These are phyloP conservation scores for Vitis rotundifolia DNA, from an alignment of 164 flowering plant genomes.

Conservation along the genomic window DNA sequence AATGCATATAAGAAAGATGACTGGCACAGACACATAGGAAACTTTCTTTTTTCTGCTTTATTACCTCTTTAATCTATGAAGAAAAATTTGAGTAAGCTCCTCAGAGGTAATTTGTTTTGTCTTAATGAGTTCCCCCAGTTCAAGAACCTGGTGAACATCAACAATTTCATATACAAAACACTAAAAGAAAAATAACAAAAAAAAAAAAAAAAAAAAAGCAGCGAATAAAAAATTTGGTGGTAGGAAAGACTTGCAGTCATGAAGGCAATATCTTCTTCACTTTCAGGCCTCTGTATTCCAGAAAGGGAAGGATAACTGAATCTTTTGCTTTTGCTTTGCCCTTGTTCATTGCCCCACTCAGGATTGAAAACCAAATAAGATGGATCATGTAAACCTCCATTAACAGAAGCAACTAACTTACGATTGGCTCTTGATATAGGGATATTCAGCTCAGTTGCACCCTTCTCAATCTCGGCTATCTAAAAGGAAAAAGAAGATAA, in stretches of 20 bases:
- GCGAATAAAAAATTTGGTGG: not conserved
- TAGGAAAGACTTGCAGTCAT: conserved; percentile 60
- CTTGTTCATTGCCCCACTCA: conserved; percentile 37
- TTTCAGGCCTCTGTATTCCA: conserved; percentile 43
- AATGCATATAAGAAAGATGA: not conserved
- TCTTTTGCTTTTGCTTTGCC: conserved; percentile 11
- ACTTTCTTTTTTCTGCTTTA: not conserved
- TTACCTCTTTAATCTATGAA: conserved; percentile 75
- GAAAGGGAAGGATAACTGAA: conserved; percentile 48
- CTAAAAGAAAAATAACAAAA: not conserved
- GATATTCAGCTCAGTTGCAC: conserved; percentile 60
- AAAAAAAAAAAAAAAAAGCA: not conserved
- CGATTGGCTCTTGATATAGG: conserved; percentile 63
- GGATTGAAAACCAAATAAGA: conserved; percentile 74
- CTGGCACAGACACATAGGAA: not conserved
- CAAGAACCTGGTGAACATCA: conserved; percentile 58
- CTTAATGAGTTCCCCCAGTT: conserved; percentile 70
- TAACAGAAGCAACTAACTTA: conserved; percentile 64
- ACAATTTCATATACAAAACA: not conserved
- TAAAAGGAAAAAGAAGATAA: conserved; percentile 13
- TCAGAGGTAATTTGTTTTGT: conserved; percentile 72
- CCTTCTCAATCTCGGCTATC: conserved; percentile 69
- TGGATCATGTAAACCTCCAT: conserved; percentile 81
- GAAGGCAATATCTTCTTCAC: conserved; percentile 72
- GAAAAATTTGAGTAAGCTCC: conserved; percentile 67